A percentile compares a stretch with the other conserved stretches of the same genome.
Evolutionary conservation across 495 filamentous ascomycete genomes (phyloP).

Genomic region (Podospora pseudopauciseta): DNA sequence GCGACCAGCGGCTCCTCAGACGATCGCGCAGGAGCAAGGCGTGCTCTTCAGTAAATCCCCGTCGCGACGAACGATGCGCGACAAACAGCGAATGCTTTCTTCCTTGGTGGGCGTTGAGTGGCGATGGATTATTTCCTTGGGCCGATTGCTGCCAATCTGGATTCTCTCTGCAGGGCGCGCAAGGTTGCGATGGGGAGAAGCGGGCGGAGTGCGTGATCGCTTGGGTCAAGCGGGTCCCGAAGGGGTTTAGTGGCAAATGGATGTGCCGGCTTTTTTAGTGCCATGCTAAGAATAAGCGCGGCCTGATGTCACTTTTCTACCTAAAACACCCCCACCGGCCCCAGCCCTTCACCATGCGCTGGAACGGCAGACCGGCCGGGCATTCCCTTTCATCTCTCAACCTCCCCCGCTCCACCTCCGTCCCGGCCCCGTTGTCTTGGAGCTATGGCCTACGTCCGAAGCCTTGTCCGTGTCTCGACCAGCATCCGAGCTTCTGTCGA

Average conservation of each 20-base stretch:
- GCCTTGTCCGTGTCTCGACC: background rate
- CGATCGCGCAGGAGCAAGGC: background rate
- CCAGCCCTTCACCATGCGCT: background rate
- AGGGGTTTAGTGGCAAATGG: conserved; percentile 25
- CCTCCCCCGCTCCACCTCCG: background rate
- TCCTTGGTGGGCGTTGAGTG: background rate
- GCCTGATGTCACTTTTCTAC: conserved; percentile 17
- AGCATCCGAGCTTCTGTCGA: background rate
- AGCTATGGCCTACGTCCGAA: background rate
- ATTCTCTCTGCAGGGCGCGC: conserved; percentile 27
- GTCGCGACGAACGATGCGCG: background rate
- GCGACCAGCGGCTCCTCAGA: background rate
- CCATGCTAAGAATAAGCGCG: conserved; percentile 24
- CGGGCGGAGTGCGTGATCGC: conserved; percentile 32
- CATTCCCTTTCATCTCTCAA: background rate
- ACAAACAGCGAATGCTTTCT: background rate
- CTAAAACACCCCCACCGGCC: too few relatives aligned
- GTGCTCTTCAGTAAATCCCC: background rate
- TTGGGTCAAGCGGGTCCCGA: conserved; percentile 15
- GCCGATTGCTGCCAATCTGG: conserved; percentile 13
- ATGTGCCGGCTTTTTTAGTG: conserved; percentile 25
- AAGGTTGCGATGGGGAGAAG: conserved; percentile 34
- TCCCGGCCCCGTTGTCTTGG: background rate
- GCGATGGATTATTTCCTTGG: conserved; percentile 23
- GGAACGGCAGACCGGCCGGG: background rate